A percentile compares a stretch with the other conserved stretches of the same genome.
Evolutionary conservation across 805 yeast species (phyloP).

Genomic region (Lipomyces oligophaga): DNA sequence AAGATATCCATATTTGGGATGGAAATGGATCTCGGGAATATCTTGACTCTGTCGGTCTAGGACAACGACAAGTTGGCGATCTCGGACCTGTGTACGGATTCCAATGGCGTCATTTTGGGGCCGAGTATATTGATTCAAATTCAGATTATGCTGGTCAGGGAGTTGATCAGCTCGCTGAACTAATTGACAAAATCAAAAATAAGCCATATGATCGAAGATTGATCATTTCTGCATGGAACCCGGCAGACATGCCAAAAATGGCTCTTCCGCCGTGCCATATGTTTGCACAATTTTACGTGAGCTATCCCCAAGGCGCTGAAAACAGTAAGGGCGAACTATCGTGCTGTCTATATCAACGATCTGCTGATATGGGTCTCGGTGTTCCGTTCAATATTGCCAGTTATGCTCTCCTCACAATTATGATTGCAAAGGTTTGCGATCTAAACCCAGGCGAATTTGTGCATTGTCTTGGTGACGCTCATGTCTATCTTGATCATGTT

Average conservation of each 20-base stretch:
- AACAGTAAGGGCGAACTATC: constrained; percentile 67
- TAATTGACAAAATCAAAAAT: constrained; percentile 72
- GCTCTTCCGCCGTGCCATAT: constrained; percentile 99
- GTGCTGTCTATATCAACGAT: constrained; percentile 88
- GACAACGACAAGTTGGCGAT: constrained; percentile 83
- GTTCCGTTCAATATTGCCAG: constrained; percentile 98
- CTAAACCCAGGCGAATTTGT: constrained; percentile 94
- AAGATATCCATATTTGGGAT: constrained; percentile 97
- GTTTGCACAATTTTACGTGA: constrained; percentile 90
- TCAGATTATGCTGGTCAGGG: constrained; percentile 86
- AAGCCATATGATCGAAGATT: constrained; percentile 95
- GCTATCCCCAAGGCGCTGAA: constrained; percentile 54
- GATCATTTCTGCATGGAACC: constrained; percentile 97
- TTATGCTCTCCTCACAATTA: constrained; percentile 83
- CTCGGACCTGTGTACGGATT: constrained; percentile 98
- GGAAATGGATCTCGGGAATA: constrained; percentile 95
- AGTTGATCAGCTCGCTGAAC: constrained; percentile 78
- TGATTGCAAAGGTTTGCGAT: constrained; percentile 94
- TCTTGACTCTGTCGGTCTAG: constrained; percentile 76
- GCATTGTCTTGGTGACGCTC: constrained; percentile 96
- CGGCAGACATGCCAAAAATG: constrained; percentile 89
- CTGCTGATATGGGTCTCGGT: constrained; percentile 99
- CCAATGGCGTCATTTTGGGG: constrained; percentile 99
- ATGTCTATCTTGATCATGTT: constrained; percentile 87
- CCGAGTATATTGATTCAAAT: constrained; percentile 81